These are phyloP conservation scores for Ogataea paraovalis DNA, from an alignment of 805 yeast genomes.

Conservation along the genomic window DNA sequence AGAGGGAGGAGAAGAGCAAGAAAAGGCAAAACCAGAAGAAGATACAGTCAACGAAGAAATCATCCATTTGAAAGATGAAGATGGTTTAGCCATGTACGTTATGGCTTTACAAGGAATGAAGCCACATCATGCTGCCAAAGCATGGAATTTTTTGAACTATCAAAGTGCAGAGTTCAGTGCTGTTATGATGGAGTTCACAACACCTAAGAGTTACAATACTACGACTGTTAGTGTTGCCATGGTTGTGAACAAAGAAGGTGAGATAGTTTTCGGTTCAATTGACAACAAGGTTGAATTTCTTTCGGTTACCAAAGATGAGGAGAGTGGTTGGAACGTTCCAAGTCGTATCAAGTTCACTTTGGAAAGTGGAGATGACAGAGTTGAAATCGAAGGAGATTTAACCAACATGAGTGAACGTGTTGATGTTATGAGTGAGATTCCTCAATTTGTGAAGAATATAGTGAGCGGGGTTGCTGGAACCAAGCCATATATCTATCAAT, in stretches of 20 bases:
- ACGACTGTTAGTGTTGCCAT: constrained; percentile 80
- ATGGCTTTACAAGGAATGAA: constrained; percentile 99
- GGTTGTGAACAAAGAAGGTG: constrained; percentile 58
- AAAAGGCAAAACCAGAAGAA: background rate
- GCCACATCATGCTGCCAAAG: constrained; percentile 97
- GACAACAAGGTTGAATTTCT: constrained; percentile 62
- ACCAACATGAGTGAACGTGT: constrained; percentile 74
- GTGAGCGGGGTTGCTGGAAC: constrained; percentile 95
- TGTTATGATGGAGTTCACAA: constrained; percentile 90
- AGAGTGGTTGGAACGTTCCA: constrained; percentile 92
- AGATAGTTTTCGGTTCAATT: constrained; percentile 57
- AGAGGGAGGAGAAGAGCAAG: background rate
- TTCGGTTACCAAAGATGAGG: constrained; percentile 57
- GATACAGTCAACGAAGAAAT: constrained; percentile 1
- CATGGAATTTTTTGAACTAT: constrained; percentile 92
- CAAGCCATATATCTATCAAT: constrained; percentile 95
- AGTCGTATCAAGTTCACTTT: constrained; percentile 55
- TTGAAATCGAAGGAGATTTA: constrained; percentile 57
- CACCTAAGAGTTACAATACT: constrained; percentile 84
- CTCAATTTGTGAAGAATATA: constrained; percentile 86
- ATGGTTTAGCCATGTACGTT: constrained; percentile 72
- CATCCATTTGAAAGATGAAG: constrained; percentile 32
- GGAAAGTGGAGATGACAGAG: constrained; percentile 40
- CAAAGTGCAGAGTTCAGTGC: constrained; percentile 73
- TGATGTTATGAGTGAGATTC: constrained; percentile 97